Conservation (phyloP, 768 basidiomycete species). For the Lentinula boryana region DNA sequence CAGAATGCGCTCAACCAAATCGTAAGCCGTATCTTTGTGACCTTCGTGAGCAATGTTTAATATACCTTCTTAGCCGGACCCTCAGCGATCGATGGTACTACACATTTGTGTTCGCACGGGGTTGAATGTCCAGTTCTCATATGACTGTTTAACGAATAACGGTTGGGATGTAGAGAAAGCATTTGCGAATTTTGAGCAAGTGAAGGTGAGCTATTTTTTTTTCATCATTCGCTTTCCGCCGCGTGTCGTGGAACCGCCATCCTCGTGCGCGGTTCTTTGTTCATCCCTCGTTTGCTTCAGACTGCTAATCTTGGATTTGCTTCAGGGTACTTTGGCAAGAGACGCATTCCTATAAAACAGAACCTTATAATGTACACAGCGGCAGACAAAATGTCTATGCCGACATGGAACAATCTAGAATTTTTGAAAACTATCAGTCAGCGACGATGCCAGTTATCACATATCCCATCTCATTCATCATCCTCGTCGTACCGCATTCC, state of each 20-base stretch:
- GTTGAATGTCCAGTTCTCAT: conserved; percentile 71
- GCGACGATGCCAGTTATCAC: not conserved
- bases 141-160: conserved; percentile 84
- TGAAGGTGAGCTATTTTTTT: conserved; percentile 51
- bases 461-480: not conserved
- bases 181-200: conserved; percentile 78
- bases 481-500: not conserved
- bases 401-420: not conserved
- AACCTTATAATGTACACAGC: not conserved
- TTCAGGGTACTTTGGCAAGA: conserved; percentile 41
- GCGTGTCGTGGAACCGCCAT: not conserved
- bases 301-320: too few relatives aligned
- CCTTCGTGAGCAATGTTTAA: conserved; percentile 9
- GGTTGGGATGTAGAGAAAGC: conserved; percentile 81
- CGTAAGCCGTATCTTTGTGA: conserved; percentile 34
- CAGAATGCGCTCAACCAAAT: conserved; percentile 48
- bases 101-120: conserved; percentile 69
- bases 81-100: conserved; percentile 64
- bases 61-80: conserved; percentile 45
- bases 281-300: conserved; percentile 13
- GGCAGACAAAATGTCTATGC: not conserved
- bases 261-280: not conserved
- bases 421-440: not conserved
- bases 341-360: conserved; percentile 45
- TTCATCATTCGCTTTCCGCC: not conserved